phyloP scores from a whole-genome alignment of 306 rosid species.

The Calophaca sinica region DNA sequence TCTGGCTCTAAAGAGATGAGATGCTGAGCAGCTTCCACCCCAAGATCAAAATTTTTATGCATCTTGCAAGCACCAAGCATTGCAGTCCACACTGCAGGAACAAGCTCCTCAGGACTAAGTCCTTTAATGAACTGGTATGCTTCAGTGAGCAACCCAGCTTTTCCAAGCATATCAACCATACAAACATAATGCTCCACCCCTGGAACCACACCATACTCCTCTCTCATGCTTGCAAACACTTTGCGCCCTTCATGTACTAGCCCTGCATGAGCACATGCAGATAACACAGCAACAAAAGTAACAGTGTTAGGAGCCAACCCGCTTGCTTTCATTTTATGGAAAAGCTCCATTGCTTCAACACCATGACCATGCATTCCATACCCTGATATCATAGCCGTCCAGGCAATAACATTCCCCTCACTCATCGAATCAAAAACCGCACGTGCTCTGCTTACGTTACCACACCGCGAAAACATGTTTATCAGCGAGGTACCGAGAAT shows the following conservation, averaged over 20 bases:
- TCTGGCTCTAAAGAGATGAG: conserved; percentile 78
- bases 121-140: conserved; percentile 66
- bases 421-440: conserved; percentile 70
- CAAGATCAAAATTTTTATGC: conserved; percentile 82
- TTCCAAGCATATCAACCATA: conserved; percentile 91
- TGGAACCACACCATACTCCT: conserved; percentile 68
- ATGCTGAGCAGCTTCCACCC: conserved; percentile 76
- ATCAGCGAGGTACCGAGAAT: conserved; percentile 78
- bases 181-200: conserved; percentile 88
- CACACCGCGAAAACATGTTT: conserved; percentile 89
- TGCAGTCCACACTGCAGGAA: conserved; percentile 80
- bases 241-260: conserved; percentile 72
- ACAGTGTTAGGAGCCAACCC: conserved; percentile 74
- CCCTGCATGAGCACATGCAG: conserved; percentile 96
- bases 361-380: conserved; percentile 88
- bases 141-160: conserved; percentile 81
- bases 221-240: conserved; percentile 66
- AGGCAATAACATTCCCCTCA: conserved; percentile 74
- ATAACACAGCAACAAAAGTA: conserved; percentile 77
- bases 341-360: conserved; percentile 69
- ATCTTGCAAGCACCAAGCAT: conserved; percentile 94
- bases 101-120: conserved; percentile 50
- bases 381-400: conserved; percentile 95
- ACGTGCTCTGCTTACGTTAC: conserved; percentile 64
- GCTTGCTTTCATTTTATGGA: conserved; percentile 55